Evolutionary conservation across 371 early-diverging fungal genomes (phyloP).

Genomic region (Rhizopus microsporus): DNA sequence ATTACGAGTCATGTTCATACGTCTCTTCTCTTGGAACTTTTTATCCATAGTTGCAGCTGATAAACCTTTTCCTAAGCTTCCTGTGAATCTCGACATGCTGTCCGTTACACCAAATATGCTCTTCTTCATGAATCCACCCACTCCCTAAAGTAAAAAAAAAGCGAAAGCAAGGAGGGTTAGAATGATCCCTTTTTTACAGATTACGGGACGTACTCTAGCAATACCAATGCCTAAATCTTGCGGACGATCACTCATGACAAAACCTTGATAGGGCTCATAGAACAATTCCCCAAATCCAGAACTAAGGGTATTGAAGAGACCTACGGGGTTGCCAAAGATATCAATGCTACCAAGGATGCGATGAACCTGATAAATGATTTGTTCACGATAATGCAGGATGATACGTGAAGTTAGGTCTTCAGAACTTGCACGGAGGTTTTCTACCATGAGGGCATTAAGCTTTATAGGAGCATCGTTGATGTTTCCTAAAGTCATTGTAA

Average conservation of each 20-base stretch:
- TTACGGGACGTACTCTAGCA: constrained; percentile 63
- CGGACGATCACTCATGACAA: constrained; percentile 84
- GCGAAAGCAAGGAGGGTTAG: constrained; percentile 21
- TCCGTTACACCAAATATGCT: constrained; percentile 89
- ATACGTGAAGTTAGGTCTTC: constrained; percentile 43
- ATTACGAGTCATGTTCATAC: constrained; percentile 72
- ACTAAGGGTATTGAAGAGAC: constrained; percentile 80
- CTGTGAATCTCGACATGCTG: constrained; percentile 82
- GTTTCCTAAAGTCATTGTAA: constrained; percentile 90
- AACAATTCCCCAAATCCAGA: constrained; percentile 89
- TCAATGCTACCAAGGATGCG: constrained; percentile 89
- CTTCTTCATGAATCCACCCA: constrained; percentile 66
- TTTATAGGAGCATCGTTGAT: constrained; percentile 85
- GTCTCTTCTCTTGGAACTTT: constrained; percentile 75
- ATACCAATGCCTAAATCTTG: constrained; percentile 88
- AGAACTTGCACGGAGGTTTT: constrained; percentile 72
- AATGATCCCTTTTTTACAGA: background rate
- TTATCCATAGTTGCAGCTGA: constrained; percentile 87
- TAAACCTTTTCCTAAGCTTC: constrained; percentile 86
- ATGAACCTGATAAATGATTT: constrained; percentile 80
- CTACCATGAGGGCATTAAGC: constrained; percentile 80
- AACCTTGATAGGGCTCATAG: constrained; percentile 91
- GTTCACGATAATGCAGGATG: constrained; percentile 71
- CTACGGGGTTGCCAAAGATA: constrained; percentile 90
- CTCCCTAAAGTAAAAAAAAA: constrained; percentile 52